phyloP scores from a whole-genome alignment of 2,329 filamentous ascomycete genomes.

The Fusarium sarcochroum region DNA sequence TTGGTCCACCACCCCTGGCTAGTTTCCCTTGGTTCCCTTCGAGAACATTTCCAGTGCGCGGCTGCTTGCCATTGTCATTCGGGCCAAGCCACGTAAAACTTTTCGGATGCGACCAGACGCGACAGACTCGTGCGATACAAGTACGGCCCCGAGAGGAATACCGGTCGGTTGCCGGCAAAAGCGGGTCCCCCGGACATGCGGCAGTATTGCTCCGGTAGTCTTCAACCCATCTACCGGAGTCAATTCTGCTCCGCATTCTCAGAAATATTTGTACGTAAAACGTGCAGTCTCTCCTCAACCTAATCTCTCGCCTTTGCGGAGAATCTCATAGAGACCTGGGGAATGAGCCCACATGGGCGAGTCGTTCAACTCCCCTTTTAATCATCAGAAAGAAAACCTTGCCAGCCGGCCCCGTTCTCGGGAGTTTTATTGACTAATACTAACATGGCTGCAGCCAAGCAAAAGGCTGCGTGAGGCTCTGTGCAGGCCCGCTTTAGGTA shows the following conservation, averaged over 20 bases:
- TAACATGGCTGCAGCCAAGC: constrained; percentile 40
- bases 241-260: constrained; percentile 35
- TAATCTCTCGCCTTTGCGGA: constrained; percentile 42
- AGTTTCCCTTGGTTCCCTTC: constrained; percentile 24
- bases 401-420: constrained; percentile 14
- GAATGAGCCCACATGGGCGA: constrained; percentile 15
- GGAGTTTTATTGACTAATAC: constrained; percentile 42
- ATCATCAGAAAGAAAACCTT: constrained; percentile 3
- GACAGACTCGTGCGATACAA: constrained; percentile 27
- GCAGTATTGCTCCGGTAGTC: not conserved
- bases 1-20: constrained; percentile 29
- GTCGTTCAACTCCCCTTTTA: constrained; percentile 20
- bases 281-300: constrained; percentile 35
- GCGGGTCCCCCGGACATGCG: constrained; percentile 1
- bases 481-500: constrained; percentile 37
- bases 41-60: constrained; percentile 36
- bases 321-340: constrained; percentile 36
- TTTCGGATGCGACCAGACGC: constrained; percentile 17
- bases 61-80: not conserved
- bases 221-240: not conserved
- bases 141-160: constrained; percentile 24
- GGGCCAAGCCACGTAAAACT: constrained; percentile 25
- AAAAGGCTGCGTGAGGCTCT: constrained; percentile 35
- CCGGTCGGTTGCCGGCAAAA: not conserved
- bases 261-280: constrained; percentile 35